Percentiles rank a stretch among this genome's conserved stretches.
Conservation (phyloP, 495 filamentous ascomycete species). For the Alectoria sarmentosa region DNA sequence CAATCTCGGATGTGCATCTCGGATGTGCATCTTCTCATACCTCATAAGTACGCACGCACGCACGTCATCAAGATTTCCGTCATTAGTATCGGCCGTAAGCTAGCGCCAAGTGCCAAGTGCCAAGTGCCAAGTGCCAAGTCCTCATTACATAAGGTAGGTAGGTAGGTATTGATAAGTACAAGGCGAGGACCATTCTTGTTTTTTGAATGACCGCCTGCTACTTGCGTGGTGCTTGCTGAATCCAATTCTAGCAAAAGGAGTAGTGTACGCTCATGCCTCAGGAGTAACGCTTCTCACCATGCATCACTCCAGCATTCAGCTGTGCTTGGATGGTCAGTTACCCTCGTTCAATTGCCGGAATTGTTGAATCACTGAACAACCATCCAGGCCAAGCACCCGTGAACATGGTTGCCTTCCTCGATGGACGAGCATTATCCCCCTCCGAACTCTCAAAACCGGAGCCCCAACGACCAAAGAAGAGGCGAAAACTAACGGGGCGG, state of each 20-base stretch:
- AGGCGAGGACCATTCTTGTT: too few relatives aligned
- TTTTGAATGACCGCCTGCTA: background rate
- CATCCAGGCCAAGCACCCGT: conserved; percentile 7
- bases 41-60: too few relatives aligned
- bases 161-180: too few relatives aligned
- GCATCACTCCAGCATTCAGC: conserved; percentile 8
- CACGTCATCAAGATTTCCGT: too few relatives aligned
- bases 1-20: too few relatives aligned
- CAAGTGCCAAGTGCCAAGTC: background rate
- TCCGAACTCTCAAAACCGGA: background rate
- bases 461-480: conserved; percentile 15
- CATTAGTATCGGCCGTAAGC: background rate
- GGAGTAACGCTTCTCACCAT: background rate
- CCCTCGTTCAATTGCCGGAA: background rate
- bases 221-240: background rate
- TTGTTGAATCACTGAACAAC: background rate
- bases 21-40: too few relatives aligned
- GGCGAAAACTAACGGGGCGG: conserved; percentile 9
- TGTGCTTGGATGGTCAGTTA: conserved; percentile 7
- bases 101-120: background rate
- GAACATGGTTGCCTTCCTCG: conserved; percentile 13
- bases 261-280: background rate
- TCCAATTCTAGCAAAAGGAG: background rate
- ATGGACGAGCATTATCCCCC: background rate
- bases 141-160: too few relatives aligned